Percentiles rank a stretch among this genome's conserved stretches.
phyloP scores from a whole-genome alignment of 257 asterid species.

The Solanum appendiculatum region DNA sequence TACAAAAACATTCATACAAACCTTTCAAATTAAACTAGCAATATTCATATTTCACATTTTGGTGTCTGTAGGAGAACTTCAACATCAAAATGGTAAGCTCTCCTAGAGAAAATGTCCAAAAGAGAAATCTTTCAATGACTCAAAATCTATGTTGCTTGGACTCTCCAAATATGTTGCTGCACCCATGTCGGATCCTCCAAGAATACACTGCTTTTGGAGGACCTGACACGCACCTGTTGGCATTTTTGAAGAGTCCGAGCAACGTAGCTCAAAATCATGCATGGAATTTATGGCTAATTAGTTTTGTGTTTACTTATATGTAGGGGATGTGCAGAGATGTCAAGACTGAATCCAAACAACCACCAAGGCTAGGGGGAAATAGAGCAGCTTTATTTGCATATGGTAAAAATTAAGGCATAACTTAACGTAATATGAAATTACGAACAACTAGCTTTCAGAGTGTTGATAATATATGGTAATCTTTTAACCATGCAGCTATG shows the following conservation, averaged over 20 bases:
- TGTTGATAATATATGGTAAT: background rate
- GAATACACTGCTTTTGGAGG: background rate
- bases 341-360: slow-evolving; percentile 9
- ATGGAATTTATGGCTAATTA: background rate
- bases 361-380: slow-evolving; percentile 33
- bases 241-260: background rate
- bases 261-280: background rate
- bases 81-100: slow-evolving; percentile 10
- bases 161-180: background rate
- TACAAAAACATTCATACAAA: background rate
- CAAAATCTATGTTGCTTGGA: background rate
- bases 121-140: background rate
- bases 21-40: background rate
- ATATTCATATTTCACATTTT: background rate
- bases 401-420: slow-evolving; percentile 12
- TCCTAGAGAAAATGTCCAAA: background rate
- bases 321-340: slow-evolving; percentile 33
- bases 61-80: background rate
- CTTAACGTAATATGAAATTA: background rate
- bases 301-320: background rate
- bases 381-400: slow-evolving; percentile 41
- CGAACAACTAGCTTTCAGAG: background rate
- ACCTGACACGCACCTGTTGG: fast-evolving
- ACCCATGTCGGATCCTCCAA: too few relatives aligned
- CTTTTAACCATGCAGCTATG: slow-evolving; percentile 24